These are phyloP conservation scores for Cladophialophora exuberans DNA, from an alignment of 2,329 filamentous ascomycete species.

Conservation along the genomic window DNA sequence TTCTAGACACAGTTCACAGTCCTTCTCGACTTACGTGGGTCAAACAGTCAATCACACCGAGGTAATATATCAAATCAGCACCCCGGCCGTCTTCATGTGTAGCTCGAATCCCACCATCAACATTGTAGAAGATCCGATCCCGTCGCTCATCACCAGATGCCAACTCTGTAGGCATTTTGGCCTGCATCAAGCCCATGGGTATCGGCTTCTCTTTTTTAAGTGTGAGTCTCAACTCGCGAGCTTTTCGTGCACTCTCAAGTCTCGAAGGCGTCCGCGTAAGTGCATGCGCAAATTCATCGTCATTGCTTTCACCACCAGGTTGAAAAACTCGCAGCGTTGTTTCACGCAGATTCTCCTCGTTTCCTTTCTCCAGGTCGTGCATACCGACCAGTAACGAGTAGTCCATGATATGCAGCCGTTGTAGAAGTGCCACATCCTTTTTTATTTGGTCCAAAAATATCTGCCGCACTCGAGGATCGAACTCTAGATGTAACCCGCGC, in stretches of 20 bases:
- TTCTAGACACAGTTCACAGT: not conserved
- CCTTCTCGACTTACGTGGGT: conserved; percentile 84
- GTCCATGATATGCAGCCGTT: conserved; percentile 95
- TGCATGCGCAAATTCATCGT: conserved; percentile 56
- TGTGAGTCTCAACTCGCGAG: conserved; percentile 85
- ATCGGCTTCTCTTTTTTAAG: conserved; percentile 91
- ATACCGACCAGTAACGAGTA: conserved; percentile 95
- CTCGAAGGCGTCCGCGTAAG: conserved; percentile 91
- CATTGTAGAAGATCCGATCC: conserved; percentile 85
- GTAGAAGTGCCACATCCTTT: conserved; percentile 81
- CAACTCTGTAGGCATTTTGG: conserved; percentile 88
- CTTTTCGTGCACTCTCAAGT: conserved; percentile 87
- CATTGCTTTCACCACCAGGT: conserved; percentile 72
- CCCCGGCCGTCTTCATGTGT: conserved; percentile 86
- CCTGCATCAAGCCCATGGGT: conserved; percentile 81
- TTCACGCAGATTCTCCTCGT: conserved; percentile 87
- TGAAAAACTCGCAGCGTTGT: conserved; percentile 95
- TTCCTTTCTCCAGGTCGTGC: conserved; percentile 85
- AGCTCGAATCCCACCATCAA: conserved; percentile 90
- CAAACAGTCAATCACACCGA: conserved; percentile 97
- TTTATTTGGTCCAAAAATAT: conserved; percentile 88
- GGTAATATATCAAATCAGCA: conserved; percentile 93
- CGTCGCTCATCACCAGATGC: conserved; percentile 67
- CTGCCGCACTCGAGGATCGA: conserved; percentile 85
- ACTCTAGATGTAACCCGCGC: conserved; percentile 79